Evolutionary conservation across 805 yeast species (phyloP).

Genomic region (Candida patagonica): DNA sequence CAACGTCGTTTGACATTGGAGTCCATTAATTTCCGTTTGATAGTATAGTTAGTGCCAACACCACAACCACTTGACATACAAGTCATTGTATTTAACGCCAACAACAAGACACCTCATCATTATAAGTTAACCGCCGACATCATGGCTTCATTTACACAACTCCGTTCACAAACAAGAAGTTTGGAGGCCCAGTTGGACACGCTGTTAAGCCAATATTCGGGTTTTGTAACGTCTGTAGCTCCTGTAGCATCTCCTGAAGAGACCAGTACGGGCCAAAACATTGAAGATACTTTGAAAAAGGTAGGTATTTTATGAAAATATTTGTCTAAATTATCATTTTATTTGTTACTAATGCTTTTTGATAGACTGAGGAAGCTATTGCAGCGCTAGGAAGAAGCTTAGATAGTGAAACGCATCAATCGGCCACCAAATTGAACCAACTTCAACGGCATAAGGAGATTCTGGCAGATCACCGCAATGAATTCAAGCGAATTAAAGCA

Average conservation of each 20-base stretch:
- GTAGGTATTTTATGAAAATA: slow-evolving; percentile 23
- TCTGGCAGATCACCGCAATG: slow-evolving; percentile 57
- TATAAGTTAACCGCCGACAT: slow-evolving; percentile 1
- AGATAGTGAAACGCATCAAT: slow-evolving; percentile 47
- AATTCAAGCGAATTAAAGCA: slow-evolving; percentile 48
- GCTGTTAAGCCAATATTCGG: slow-evolving; percentile 43
- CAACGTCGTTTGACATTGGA: too few species aligned
- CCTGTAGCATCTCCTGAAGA: slow-evolving; percentile 43
- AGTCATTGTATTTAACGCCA: too few species aligned
- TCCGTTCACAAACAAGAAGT: slow-evolving; percentile 57
- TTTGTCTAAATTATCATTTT: slow-evolving; percentile 12
- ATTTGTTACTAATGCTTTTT: background rate
- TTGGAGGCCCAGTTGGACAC: slow-evolving; percentile 62
- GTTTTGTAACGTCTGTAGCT: slow-evolving; percentile 44
- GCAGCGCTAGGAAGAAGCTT: slow-evolving; percentile 42
- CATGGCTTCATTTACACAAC: slow-evolving; percentile 49
- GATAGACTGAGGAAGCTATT: slow-evolving; percentile 43
- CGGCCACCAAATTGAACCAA: slow-evolving; percentile 73
- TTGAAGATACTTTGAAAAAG: slow-evolving; percentile 44
- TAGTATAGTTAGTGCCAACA: too few species aligned
- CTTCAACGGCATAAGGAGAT: slow-evolving; percentile 73
- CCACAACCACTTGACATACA: too few species aligned
- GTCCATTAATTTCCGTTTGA: too few species aligned
- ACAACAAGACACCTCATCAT: too few species aligned
- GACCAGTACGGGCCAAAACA: slow-evolving; percentile 32